phyloP scores from a whole-genome alignment of 176 grass and related monocot genomes.

The Rhipidocladum racemiflorum region DNA sequence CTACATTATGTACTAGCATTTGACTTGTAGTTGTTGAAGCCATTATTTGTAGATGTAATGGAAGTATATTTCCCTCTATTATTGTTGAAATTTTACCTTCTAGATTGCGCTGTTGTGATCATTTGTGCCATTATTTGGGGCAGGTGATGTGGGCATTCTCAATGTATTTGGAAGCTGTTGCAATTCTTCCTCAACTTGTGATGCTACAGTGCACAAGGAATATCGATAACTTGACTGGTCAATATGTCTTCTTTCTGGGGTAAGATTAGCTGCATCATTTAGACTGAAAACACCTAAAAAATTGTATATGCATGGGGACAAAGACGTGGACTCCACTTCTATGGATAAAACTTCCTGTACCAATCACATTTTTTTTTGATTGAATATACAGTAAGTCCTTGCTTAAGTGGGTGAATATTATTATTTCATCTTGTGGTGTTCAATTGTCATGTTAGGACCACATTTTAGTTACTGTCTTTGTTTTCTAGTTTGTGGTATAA shows the following conservation, averaged over 20 bases:
- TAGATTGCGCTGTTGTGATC: neutral
- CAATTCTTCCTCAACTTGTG: constrained; percentile 94
- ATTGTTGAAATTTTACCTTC: neutral
- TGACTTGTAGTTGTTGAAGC: neutral
- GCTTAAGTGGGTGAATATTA: neutral
- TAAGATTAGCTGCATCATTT: constrained; percentile 33
- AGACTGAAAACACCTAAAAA: neutral
- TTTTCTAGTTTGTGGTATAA: neutral
- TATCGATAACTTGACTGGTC: constrained; percentile 86
- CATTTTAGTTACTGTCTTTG: neutral
- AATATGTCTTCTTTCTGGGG: constrained; percentile 98
- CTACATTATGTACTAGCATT: neutral
- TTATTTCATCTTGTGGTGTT: constrained; percentile 4
- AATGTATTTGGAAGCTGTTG: constrained; percentile 88
- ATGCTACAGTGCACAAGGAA: constrained; percentile 87
- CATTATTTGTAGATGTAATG: constrained; percentile 8
- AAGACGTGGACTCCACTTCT: neutral
- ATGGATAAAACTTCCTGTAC: neutral
- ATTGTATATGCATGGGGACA: neutral
- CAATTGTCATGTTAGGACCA: neutral
- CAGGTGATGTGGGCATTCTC: constrained; percentile 98
- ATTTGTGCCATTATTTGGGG: constrained; percentile 10
- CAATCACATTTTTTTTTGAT: neutral
- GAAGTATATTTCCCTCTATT: neutral
- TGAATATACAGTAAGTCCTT: neutral